Evolutionary conservation across 2,329 filamentous ascomycete genomes (phyloP).

Genomic region (Fusarium sp.): DNA sequence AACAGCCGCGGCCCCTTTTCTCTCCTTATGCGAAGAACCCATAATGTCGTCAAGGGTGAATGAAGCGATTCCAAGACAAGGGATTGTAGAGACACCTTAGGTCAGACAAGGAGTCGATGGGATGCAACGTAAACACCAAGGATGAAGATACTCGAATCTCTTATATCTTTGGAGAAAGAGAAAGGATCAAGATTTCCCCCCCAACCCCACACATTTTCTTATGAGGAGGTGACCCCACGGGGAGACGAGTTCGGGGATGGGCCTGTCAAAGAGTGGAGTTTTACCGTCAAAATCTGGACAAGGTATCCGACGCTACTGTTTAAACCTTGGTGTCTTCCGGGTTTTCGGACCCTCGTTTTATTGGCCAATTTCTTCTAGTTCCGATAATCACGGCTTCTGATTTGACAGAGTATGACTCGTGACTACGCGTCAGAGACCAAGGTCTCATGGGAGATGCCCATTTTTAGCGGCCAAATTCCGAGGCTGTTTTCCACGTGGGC

Average conservation of each 20-base stretch:
- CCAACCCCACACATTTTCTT: conserved; percentile 4
- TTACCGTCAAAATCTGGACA: neutral
- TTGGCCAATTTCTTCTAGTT: neutral
- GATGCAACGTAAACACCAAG: neutral
- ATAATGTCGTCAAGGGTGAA: conserved; percentile 1
- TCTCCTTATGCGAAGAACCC: conserved; percentile 4
- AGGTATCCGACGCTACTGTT: neutral
- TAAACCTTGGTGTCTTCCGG: neutral
- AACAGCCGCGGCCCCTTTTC: conserved; percentile 25
- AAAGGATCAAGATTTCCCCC: conserved; percentile 2
- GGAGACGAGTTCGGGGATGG: neutral
- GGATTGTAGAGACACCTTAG: neutral
- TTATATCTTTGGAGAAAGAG: neutral
- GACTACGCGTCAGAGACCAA: neutral
- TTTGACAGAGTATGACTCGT: neutral
- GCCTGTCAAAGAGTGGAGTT: neutral
- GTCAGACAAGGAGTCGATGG: neutral
- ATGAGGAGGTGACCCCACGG: conserved; percentile 1
- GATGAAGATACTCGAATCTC: neutral
- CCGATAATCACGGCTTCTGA: neutral
- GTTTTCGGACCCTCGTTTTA: neutral
- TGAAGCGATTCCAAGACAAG: neutral
- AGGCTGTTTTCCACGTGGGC: neutral
- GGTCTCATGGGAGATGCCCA: neutral
- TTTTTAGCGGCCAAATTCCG: neutral